Evolutionary conservation across 148 eudicot species (phyloP).

Genomic region (Suaeda aralocaspica): DNA sequence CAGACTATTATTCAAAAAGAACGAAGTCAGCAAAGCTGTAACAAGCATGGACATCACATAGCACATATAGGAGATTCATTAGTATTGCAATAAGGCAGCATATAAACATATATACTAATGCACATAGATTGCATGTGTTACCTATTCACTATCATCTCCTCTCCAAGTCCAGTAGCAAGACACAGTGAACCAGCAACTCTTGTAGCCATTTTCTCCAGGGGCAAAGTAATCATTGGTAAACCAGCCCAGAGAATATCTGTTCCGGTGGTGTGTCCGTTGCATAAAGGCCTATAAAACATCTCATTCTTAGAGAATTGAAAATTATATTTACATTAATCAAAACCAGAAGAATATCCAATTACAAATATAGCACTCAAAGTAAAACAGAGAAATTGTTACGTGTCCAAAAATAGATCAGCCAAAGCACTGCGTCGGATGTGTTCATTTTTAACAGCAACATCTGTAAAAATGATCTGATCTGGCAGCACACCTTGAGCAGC

Average conservation of each 20-base stretch:
- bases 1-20: not conserved
- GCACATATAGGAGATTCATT: not conserved
- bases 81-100: not conserved
- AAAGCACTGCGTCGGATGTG: constrained; percentile 84
- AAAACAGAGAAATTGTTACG: constrained; percentile 35
- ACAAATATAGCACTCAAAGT: not conserved
- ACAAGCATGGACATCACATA: not conserved
- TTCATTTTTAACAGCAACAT: constrained; percentile 85
- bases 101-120: not conserved
- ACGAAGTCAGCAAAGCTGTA: too few species aligned
- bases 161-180: constrained; percentile 86
- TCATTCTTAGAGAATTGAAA: not conserved
- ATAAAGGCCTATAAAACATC: constrained; percentile 54
- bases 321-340: not conserved
- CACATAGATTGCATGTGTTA: constrained; percentile 9
- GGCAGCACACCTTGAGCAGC: constrained; percentile 78
- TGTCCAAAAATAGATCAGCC: constrained; percentile 92
- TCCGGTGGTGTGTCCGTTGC: constrained; percentile 97
- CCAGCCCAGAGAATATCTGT: constrained; percentile 99
- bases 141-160: constrained; percentile 87
- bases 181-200: constrained; percentile 96
- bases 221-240: constrained; percentile 85
- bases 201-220: constrained; percentile 94
- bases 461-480: constrained; percentile 88
- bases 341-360: not conserved